Evolutionary conservation across 306 rosid species (phyloP).

Genomic region (Casuarina cunninghamiana): DNA sequence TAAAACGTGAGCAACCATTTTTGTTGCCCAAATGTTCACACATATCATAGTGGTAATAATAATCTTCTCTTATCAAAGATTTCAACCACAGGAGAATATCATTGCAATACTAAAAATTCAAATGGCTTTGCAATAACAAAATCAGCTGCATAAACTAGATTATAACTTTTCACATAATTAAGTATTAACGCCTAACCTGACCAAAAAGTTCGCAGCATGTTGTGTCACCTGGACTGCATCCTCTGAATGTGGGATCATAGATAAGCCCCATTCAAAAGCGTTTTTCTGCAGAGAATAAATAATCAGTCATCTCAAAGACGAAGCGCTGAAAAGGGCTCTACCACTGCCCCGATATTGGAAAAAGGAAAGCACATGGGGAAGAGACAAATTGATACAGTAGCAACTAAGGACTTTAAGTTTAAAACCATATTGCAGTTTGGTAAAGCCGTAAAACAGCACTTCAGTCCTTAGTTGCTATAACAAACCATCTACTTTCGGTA

Average conservation of each 20-base stretch:
- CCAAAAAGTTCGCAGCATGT: constrained; percentile 62
- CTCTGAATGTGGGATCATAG: constrained; percentile 71
- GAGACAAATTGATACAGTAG: not conserved
- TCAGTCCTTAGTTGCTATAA: too few species aligned
- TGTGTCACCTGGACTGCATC: constrained; percentile 84
- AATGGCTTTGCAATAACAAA: not conserved
- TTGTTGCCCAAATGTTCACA: not conserved
- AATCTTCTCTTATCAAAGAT: not conserved
- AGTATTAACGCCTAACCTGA: constrained; percentile 62
- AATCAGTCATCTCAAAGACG: not conserved
- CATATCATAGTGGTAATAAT: not conserved
- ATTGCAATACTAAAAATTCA: not conserved
- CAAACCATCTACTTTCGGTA: too few species aligned
- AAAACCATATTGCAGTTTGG: not conserved
- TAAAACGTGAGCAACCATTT: not conserved
- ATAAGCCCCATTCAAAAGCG: constrained; percentile 80
- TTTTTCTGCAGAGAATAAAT: constrained; percentile 59
- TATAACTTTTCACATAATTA: not conserved
- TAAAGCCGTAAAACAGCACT: not conserved
- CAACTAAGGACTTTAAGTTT: not conserved
- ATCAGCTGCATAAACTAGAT: not conserved
- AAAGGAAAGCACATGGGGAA: not conserved
- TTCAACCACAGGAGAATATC: not conserved
- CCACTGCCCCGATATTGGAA: not conserved
- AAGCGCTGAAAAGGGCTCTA: not conserved